These are phyloP conservation scores for Quercus gilva DNA, from an alignment of 306 rosid genomes.

Conservation along the genomic window DNA sequence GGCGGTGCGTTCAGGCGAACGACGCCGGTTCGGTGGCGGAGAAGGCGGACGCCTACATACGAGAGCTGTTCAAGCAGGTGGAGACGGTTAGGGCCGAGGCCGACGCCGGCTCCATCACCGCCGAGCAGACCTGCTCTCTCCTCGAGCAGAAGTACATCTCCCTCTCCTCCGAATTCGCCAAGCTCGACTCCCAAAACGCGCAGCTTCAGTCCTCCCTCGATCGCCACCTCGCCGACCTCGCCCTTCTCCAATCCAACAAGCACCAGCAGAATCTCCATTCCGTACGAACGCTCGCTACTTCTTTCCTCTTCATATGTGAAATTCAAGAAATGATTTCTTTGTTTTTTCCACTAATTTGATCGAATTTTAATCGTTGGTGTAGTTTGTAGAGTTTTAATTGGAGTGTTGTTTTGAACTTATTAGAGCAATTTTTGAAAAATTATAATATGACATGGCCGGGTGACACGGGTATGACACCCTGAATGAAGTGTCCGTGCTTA, in stretches of 20 bases:
- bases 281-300: slow-evolving; percentile 29
- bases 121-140: slow-evolving; percentile 91
- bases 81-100: slow-evolving; percentile 75
- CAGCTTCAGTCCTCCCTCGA: slow-evolving; percentile 74
- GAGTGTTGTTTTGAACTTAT: too few species aligned
- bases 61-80: slow-evolving; percentile 66
- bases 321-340: too few species aligned
- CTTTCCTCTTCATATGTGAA: not conserved
- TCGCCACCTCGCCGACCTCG: slow-evolving; percentile 48
- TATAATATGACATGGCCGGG: too few species aligned
- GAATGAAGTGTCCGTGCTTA: too few species aligned
- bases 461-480: too few species aligned
- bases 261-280: slow-evolving; percentile 56
- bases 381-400: too few species aligned
- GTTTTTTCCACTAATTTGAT: too few species aligned
- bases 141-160: slow-evolving; percentile 90
- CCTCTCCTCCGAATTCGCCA: slow-evolving; percentile 70
- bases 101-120: slow-evolving; percentile 81
- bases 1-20: slow-evolving; percentile 52
- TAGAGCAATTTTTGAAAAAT: too few species aligned
- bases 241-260: slow-evolving; percentile 54
- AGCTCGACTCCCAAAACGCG: slow-evolving; percentile 54
- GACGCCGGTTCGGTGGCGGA: slow-evolving; percentile 56
- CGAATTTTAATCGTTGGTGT: too few species aligned
- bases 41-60: slow-evolving; percentile 80